Evolutionary conservation across 106 monocot species (phyloP).

Genomic region (Dendrobium huoshanense): DNA sequence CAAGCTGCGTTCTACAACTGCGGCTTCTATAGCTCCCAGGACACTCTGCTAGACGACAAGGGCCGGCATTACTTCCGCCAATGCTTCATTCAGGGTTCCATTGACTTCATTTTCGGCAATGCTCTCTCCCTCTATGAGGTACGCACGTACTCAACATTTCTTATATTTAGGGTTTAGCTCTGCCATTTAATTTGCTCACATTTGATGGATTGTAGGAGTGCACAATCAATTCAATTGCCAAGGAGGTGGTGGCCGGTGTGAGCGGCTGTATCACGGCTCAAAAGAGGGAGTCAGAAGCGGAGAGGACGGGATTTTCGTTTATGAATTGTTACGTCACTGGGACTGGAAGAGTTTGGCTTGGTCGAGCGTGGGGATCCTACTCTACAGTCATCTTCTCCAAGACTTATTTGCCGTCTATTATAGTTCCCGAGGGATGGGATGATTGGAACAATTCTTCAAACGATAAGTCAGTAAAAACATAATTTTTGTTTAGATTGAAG

Average conservation of each 20-base stretch:
- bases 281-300: constrained; percentile 24
- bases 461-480: constrained; percentile 23
- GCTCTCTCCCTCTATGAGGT: constrained; percentile 59
- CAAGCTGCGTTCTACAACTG: constrained; percentile 63
- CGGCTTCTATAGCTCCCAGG: constrained; percentile 52
- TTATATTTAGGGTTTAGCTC: not conserved
- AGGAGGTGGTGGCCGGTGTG: constrained; percentile 17
- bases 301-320: constrained; percentile 48
- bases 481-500: too few relatives aligned
- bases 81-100: constrained; percentile 52
- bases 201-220: constrained; percentile 28
- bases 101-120: constrained; percentile 60
- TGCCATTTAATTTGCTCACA: not conserved
- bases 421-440: constrained; percentile 54
- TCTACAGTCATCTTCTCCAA: constrained; percentile 44
- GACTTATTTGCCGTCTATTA: constrained; percentile 26
- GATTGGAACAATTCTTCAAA: constrained; percentile 50
- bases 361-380: constrained; percentile 47
- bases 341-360: constrained; percentile 47
- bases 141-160: not conserved
- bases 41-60: constrained; percentile 50
- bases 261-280: constrained; percentile 68
- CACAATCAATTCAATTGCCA: constrained; percentile 49
- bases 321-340: constrained; percentile 45
- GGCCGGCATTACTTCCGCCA: constrained; percentile 55